Base-by-base conservation (phyloP, 495 filamentous ascomycete genomes). In the Choiromyces venosus region DNA sequence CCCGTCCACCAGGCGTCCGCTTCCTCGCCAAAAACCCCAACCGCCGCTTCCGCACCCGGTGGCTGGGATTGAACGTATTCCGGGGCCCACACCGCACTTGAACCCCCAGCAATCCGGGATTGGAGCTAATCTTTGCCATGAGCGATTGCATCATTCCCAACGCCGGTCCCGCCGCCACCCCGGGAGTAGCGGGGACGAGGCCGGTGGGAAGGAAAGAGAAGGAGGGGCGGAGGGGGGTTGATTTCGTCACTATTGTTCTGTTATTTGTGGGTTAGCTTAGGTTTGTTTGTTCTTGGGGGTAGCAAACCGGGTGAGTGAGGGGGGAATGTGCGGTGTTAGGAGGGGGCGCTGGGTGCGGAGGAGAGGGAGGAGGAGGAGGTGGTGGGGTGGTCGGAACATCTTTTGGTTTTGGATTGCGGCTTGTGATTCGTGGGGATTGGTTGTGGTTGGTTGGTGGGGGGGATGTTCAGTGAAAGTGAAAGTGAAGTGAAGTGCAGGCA, bases 1-100 rank as follows among this genome's bases (percentile, higher is more conserved):
- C 84, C 74, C 88, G 82, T 16, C 88, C 90, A 38, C 85, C 87
- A 77, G 85, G 83, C 35, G 85, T 86, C 79, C 83, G 83, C 72
- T 89, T 76, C 73, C 91, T 80, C 19, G 87, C 83, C 81, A 92
- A 82, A 82, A 91, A 92, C 0, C 91, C 91, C 82, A 88, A 87
- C 73, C 91, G 84, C 73, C 91, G 84, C 84, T 92, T 93, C 81
- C 91, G 86, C 64, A 93, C 90, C 67, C 86, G 82, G 74, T 91
- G 89, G 68, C 87, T 89, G 5, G 90, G 90, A 66, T 87, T 86
- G 78, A 86, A 92, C 6, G 91, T 92, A 72, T 86, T 78, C 71
- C 91, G 84, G 56, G 86, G 87, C 9, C 84, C 88, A 74, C 83
- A 83, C 33, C 86, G 84, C 14, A 88, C 81, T 79, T 89, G 88